Base-by-base conservation (phyloP, 371 early-diverging fungal genomes). In the Rhizoclosmatium hyalinum region DNA sequence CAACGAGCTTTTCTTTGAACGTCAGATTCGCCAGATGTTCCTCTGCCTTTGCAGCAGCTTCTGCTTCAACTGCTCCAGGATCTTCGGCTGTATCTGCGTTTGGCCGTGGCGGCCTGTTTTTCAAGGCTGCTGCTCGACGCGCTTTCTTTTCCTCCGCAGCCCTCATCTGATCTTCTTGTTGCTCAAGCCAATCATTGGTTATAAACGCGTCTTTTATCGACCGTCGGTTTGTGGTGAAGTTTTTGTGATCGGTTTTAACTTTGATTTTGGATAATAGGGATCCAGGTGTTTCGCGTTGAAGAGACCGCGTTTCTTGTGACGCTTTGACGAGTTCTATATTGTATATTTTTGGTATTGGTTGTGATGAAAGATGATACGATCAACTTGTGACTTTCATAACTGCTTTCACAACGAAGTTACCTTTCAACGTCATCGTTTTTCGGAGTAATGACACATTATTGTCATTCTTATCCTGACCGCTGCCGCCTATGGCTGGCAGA, bases 1-100 rank as follows among this genome's bases (percentile, higher is more conserved):
- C 82, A 8, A 86, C 82, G 62, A 86, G 71, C 44, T 77, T 73
- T 68, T 81, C 83, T 65, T 79, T 79, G 61, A 86, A 86, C 8
- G 79, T 73, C 47, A 55, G 62, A 43, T 63, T 8, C 57, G 69
- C n/a, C 57, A 54, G 53, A 6, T 12, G 50, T 17, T 17, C 14
- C n/a, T 39, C 10, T 12, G 61, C 10, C 8, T 8, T 60, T 39
- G 14, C 61, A 19, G 61, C 8, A n/a, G 14, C n/a, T 60, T 8
- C 24, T 60, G 61, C 61, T 10, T 14, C 61, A 39, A 8, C 19
- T 14, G 64, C 44, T 17, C 12, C 41, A 5, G 21, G 41, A 45
- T 4, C 43, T n/a, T n/a, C 14, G 8, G 61, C 19, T 32, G 64
- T 12, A 17, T 5, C 19, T n/a, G 32, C 64, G 4, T n/a, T 17